Conservation (phyloP, 306 rosid genomes). For the Cucumis hystrix region DNA sequence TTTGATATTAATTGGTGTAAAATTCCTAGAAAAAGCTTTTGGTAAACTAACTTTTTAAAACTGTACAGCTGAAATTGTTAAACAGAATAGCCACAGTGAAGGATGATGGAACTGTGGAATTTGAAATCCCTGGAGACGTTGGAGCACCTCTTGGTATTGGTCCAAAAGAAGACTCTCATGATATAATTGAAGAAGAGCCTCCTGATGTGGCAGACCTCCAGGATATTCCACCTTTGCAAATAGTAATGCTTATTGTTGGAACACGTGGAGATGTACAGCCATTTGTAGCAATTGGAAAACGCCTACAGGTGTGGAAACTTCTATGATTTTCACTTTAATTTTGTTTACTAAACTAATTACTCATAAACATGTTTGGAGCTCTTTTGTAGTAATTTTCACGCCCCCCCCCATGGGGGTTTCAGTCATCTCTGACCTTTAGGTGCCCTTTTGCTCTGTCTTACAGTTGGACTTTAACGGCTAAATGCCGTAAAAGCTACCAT, state of each 20-base stretch:
- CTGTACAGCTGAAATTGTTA: conserved; percentile 70
- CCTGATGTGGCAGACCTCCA: conserved; percentile 45
- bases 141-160: conserved; percentile 32
- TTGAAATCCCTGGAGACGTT: conserved; percentile 75
- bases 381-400: neutral
- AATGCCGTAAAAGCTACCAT: neutral
- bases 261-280: conserved; percentile 99
- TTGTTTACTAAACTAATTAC: neutral
- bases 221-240: conserved; percentile 67
- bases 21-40: neutral
- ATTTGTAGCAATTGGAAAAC: conserved; percentile 88
- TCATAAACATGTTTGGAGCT: neutral
- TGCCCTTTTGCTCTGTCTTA: neutral
- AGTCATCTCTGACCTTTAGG: neutral
- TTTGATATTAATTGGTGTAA: neutral
- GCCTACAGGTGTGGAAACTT: conserved; percentile 53
- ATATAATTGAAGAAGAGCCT: conserved; percentile 34
- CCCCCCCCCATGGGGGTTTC: neutral
- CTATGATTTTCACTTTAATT: neutral
- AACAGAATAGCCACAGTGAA: conserved; percentile 93
- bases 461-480: neutral
- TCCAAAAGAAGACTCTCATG: conserved; percentile 15
- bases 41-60: conserved; percentile 10
- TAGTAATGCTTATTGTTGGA: conserved; percentile 97
- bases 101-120: conserved; percentile 86